Base-by-base conservation (phyloP, 192 early-diverging fungal species). In the Coemansia reversa region DNA sequence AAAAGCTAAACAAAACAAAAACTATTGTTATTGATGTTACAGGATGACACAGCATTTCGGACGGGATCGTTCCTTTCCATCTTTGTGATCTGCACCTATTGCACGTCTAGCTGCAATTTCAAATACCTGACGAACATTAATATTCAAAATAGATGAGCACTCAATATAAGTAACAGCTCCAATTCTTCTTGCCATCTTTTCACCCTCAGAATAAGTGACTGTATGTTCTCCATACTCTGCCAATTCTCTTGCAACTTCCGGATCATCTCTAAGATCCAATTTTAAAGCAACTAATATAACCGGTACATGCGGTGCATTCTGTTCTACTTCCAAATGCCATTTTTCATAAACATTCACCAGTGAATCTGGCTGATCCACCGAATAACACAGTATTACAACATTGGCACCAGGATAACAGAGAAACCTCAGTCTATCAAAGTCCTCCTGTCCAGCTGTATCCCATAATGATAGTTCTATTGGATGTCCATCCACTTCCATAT, bases 401-500 rank as follows among this genome's bases (percentile, higher is more conserved):
- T 96, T 87, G 12, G 92, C 90, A 65, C 93, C 94, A 7, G 93
- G 90, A 75, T 96, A 98, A 35, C 91, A 93, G n/a, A 95, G 84
- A 23, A 92, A 91, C 51, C 94, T 88, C 65, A 98, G 82, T 53
- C 92, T 88, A 81, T 96, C 94, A 72, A 96, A 94, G 69, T 98
- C 96, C 83, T 96, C 94, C 63, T 95, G 94, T 50, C 92, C 94
- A 30, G 95, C 94, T 47, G 95, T 97, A 87, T 98, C 96, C 94
- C 94, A 98, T 33, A 97, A 74, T 27, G 92, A 91, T 18, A 98
- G 80, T 70, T 97, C 91, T 18, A 97, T 89, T 20, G 83, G 85
- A 75, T 86, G 87, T 59, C 87, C 91, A 82, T 97, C 93, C 19
- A 94, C 90, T 58, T 92, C 87, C 62, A 98, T 86, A 70, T 97